These are phyloP conservation scores for Aspergillus saccharolyticus DNA, from an alignment of 495 filamentous ascomycete species.

Conservation along the genomic window DNA sequence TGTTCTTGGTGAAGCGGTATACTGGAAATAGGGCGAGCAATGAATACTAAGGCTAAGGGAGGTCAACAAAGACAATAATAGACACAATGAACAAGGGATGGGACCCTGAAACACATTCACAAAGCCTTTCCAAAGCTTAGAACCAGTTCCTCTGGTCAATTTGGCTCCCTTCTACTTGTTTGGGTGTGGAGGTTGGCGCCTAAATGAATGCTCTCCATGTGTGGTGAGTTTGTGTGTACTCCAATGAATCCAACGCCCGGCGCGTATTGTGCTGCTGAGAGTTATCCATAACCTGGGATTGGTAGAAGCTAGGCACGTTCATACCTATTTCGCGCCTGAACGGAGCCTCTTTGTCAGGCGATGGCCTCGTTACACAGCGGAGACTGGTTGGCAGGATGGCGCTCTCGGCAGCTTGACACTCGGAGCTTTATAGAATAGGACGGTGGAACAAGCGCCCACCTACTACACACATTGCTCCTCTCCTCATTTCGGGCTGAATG, in stretches of 20 bases:
- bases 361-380: not conserved
- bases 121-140: not conserved
- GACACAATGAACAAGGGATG: conserved; percentile 12
- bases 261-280: not conserved
- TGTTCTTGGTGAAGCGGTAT: conserved; percentile 6
- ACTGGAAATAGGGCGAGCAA: not conserved
- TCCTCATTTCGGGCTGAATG: too few relatives aligned
- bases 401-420: not conserved
- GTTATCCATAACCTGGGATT: not conserved
- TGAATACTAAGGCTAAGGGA: conserved; percentile 6
- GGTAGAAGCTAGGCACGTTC: not conserved
- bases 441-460: not conserved
- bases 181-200: not conserved
- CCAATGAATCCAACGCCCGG: not conserved
- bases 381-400: not conserved
- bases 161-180: not conserved
- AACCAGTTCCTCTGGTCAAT: not conserved
- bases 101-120: conserved; percentile 1
- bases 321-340: too few relatives aligned
- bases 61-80: conserved; percentile 16
- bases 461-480: too few relatives aligned
- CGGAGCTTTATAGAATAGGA: not conserved
- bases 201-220: not conserved
- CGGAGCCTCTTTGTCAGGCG: too few relatives aligned
- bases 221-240: not conserved